Percentiles rank a stretch among this genome's conserved stretches.
phyloP scores from a whole-genome alignment of 257 asterid genomes.

The Solanum chilense region DNA sequence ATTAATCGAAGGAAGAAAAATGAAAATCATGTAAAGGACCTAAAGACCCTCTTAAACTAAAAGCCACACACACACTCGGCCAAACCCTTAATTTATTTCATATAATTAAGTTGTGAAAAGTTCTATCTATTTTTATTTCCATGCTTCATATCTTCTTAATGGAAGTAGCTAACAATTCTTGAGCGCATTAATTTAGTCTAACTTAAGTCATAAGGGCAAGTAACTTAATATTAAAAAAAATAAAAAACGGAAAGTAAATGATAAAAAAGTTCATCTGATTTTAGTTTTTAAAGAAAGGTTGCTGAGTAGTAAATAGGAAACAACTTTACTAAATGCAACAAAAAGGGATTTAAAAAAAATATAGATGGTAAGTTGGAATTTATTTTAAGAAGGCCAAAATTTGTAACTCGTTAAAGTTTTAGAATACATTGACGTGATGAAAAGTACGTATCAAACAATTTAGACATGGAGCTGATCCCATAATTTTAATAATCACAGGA shows the following conservation, averaged over 20 bases:
- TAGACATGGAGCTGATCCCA: background rate
- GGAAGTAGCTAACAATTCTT: background rate
- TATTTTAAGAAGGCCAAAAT: background rate
- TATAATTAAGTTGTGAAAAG: background rate
- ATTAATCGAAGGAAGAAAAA: background rate
- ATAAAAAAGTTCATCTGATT: background rate
- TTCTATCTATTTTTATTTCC: background rate
- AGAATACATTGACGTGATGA: background rate
- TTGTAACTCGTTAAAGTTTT: background rate
- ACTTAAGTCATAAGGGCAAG: background rate
- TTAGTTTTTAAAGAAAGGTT: background rate
- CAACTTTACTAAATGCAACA: background rate
- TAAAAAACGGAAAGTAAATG: background rate
- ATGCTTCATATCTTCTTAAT: background rate
- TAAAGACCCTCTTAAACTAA: background rate
- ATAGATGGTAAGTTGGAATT: background rate
- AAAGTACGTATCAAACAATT: background rate
- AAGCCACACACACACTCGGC: background rate
- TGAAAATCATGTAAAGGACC: background rate
- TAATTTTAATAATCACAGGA: background rate
- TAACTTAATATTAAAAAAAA: background rate
- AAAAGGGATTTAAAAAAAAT: background rate
- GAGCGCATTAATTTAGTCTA: background rate
- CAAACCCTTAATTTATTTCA: background rate
- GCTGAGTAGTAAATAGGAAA: background rate